Evolutionary conservation across 495 filamentous ascomycete genomes (phyloP).

Genomic region (Acidiella bohemica): DNA sequence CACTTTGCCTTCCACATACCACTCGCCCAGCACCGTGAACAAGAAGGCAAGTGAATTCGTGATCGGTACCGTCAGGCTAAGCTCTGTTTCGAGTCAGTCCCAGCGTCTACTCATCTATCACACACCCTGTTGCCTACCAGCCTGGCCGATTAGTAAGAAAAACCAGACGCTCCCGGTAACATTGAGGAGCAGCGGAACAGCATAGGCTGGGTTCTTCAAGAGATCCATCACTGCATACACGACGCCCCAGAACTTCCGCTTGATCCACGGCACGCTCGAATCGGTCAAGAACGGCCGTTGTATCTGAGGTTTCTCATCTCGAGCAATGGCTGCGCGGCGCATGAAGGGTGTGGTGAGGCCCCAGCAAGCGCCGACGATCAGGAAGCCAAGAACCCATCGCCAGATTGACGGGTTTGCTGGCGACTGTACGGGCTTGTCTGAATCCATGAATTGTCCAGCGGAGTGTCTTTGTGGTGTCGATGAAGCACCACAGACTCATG

Average conservation of each 20-base stretch:
- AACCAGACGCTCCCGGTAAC: constrained; percentile 96
- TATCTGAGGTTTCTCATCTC: constrained; percentile 35
- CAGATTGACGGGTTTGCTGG: constrained; percentile 44
- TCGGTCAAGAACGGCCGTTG: constrained; percentile 40
- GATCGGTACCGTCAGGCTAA: constrained; percentile 87
- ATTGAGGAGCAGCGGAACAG: constrained; percentile 74
- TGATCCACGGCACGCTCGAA: constrained; percentile 37
- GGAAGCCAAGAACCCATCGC: constrained; percentile 75
- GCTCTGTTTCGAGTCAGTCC: constrained; percentile 37
- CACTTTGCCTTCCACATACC: constrained; percentile 84
- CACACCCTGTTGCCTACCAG: constrained; percentile 45
- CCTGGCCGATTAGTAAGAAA: constrained; percentile 83
- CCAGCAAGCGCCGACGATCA: constrained; percentile 87
- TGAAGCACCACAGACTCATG: no score
- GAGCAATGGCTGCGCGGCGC: constrained; percentile 48
- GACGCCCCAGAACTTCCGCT: constrained; percentile 40
- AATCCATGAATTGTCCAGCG: constrained; percentile 11
- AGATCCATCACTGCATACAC: constrained; percentile 67
- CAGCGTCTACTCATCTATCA: neutral
- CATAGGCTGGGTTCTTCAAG: constrained; percentile 67
- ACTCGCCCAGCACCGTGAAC: constrained; percentile 89
- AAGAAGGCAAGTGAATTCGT: constrained; percentile 88
- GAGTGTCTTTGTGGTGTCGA: no score
- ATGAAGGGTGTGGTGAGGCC: constrained; percentile 64
- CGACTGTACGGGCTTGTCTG: neutral